Evolutionary conservation across 1,284 basidiomycete species (phyloP), one percentile per base, ranked within the genome.

Genomic region (Pholiota adiposa): DNA sequence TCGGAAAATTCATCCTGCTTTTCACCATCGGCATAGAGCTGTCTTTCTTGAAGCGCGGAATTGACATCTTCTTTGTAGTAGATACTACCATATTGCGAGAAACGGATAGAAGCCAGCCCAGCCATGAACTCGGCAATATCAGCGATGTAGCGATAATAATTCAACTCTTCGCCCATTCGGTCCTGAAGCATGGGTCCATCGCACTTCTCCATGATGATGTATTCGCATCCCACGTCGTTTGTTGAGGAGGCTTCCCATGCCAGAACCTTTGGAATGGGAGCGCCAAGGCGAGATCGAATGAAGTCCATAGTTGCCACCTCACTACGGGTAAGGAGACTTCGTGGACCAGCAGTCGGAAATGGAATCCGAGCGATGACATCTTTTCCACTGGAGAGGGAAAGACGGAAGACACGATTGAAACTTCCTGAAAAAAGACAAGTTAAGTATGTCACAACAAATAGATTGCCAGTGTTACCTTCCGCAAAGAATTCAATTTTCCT

Each of bases 291-390:
- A 23, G 58, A 63, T 29, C 71, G 66, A 12, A 66, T 63, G 51
- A 67, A 75, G 55, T 74, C 68, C 69, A 76, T 70, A 0, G 73
- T 76, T 4, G 75, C 74, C 2, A 75, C 74, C 55, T 76, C 72
- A 60, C 72, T 74, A 2, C 69, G 67, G 3, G 70, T 75, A 33
- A 66, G 64, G 29, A 73, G 65, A 23, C 43, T 12, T 11, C 29
- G 4, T 11, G 29, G 29, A 11, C 29, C 29, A 31, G 29, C 29
- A 31, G 4, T 31, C 5, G 29, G 29, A 11, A 31, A 31, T 11
- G 29, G 29, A 31, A 31, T 31, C 5, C 29, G 29, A 31, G 29
- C 29, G 4, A 31, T 11, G 29, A 31, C 29, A 31, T 31, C 29
- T 31, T 31, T 31, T 11, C 29, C 29, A 11, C 11, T 31, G 5